Conservation (phyloP, 257 asterid genomes). For the Echium plantagineum region DNA sequence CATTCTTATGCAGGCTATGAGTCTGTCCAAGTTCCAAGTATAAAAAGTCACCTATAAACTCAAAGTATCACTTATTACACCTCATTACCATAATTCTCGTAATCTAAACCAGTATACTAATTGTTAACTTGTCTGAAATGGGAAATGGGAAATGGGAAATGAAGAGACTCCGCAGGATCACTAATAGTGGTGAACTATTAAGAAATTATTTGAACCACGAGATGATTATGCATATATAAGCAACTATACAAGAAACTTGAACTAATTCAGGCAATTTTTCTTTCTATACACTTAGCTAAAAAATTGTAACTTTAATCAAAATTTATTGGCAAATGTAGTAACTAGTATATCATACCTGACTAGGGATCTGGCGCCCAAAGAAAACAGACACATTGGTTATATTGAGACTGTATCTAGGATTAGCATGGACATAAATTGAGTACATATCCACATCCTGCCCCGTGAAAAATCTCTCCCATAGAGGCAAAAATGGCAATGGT, state of each 20-base stretch:
- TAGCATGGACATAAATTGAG: constrained; percentile 69
- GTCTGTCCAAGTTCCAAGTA: no score
- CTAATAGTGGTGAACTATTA: no score
- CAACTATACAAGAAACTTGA: background rate
- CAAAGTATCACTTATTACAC: no score
- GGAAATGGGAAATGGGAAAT: no score
- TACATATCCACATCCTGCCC: constrained; percentile 51
- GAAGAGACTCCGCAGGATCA: no score
- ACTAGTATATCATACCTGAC: constrained; percentile 77
- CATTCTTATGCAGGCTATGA: no score
- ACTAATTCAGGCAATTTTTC: constrained; percentile 5
- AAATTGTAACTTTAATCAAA: constrained; percentile 10
- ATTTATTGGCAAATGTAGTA: constrained; percentile 4
- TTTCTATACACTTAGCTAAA: constrained; percentile 8
- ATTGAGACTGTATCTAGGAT: constrained; percentile 54
- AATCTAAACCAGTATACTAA: no score
- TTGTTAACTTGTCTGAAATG: no score
- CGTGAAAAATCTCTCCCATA: constrained; percentile 91
- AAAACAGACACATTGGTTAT: constrained; percentile 60
- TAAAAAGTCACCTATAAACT: no score
- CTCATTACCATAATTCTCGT: no score
- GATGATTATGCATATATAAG: no score
- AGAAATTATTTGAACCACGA: background rate
- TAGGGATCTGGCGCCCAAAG: constrained; percentile 65
- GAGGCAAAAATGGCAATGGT: constrained; percentile 64